Base-by-base conservation (phyloP, 495 filamentous ascomycete species). In the Lepraria neglecta region DNA sequence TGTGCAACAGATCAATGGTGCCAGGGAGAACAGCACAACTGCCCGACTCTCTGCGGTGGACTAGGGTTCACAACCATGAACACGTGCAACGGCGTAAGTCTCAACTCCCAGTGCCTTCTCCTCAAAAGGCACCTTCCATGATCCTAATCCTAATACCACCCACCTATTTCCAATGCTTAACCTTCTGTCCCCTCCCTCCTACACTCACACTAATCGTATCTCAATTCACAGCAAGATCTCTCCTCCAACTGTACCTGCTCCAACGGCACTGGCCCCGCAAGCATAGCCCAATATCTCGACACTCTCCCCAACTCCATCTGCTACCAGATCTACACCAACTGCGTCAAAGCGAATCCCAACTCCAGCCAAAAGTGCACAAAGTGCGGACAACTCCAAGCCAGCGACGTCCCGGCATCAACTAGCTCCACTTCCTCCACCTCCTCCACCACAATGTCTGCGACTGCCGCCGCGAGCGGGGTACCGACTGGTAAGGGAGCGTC, bases 301-400 rank as follows among this genome's bases (percentile, higher is more conserved):
- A 84, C 81, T 30, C 70, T 86, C 38, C 84, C 84, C 46, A 83
- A 76, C 73, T 78, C 74, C 68, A 76, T 80, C 67, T 87, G 84
- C 75, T 53, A 78, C 46, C 69, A 67, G 30, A 79, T 73, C 66
- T 80, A 68, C 61, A 68, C 58, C 50, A 71, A 81, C 63, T 87
- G 84, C 72, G 77, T 83, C 64, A 43, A 64, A 5, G 59, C 71
- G 44, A 70, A 80, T 69, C 72, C 76, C 61, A 69, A 78, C 59
- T 73, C 83, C 64, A 38, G 35, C 35, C 66, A 69, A 75, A 56
- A 72, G 80, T 68, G 71, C 75, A 31, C 64, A 70, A 60, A 59
- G 28, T 84, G 79, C 58, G 83, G 83, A 55, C 71, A 65, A 58
- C 74, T 76, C 64, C 78, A 77, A 69, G 77, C 82, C 35, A 72